Base-by-base conservation (phyloP, 208 protist species). In the Leishmania braziliensis region DNA sequence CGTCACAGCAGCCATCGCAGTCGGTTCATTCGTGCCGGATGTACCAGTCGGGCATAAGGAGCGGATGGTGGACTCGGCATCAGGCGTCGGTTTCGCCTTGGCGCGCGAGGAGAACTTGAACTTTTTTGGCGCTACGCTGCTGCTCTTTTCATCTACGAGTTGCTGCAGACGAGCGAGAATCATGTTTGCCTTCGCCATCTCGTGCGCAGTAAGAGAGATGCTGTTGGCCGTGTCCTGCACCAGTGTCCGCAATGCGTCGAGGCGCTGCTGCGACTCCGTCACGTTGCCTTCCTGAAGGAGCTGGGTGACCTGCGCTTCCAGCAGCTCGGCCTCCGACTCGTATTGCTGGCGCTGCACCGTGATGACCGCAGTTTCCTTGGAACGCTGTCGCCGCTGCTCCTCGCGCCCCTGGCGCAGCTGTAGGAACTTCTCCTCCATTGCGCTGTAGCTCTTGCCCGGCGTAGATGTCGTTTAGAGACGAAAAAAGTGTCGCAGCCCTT, bases 181-280 rank as follows among this genome's bases (percentile, higher is more conserved):
- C 0, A 78, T 79, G 77, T 98, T 98, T 0, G 90, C 85, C 74
- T 86, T 91, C 0, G 90, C 89, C 93, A 96, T 96, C 26, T 95
- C 95, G 74, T 96, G 85, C 43, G 91, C 85, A 0, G 95, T 96
- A 36, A 98, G 85, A 3, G 74, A 50, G 39, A 88, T 81, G 77
- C 84, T 94, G 74, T 88, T 88, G 0, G 85, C 79, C 14, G 90
- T 87, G 70, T 96, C 92, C 83, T 91, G 90, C 63, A 95, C 88
- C 29, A 95, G 82, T 23, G 43, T 71, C 18, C 89, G 88, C 58
- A 95, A 86, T 9, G 74, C 58, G 46, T 90, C 86, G 33, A 95
- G 78, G 58, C 56, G 75, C 70, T 86, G 43, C 85, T 95, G 86
- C 5, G 94, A 91, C 29, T 86, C 85, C 12, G 74, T 62, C 26